Evolutionary conservation across 2,329 filamentous ascomycete genomes (phyloP).

Genomic region (Colletotrichum noveboracense): DNA sequence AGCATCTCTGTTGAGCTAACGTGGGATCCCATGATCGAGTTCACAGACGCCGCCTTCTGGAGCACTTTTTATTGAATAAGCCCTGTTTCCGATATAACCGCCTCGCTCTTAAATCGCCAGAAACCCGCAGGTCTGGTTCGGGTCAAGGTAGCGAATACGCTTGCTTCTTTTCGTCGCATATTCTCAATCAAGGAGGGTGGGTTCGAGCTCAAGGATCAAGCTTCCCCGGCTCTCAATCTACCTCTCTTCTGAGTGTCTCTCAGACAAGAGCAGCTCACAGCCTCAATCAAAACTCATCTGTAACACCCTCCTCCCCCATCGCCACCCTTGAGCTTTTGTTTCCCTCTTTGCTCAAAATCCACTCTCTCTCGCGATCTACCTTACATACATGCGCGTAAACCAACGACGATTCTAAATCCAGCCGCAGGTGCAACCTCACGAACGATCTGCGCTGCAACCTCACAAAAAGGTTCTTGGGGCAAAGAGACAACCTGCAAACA

Average conservation of each 20-base stretch:
- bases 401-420: not conserved
- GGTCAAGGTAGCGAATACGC: not conserved
- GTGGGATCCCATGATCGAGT: not conserved
- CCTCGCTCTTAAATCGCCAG: not conserved
- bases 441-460: not conserved
- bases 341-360: not conserved
- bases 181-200: not conserved
- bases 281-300: conserved; percentile 14
- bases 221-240: not conserved
- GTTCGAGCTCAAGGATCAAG: not conserved
- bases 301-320: not conserved
- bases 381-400: not conserved
- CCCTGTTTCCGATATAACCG: not conserved
- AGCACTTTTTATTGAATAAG: not conserved
- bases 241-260: not conserved
- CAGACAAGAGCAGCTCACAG: not conserved
- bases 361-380: not conserved
- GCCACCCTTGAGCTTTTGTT: not conserved
- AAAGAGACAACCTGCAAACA: not conserved
- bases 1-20: not conserved
- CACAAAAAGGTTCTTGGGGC: fast-evolving
- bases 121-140: not conserved
- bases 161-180: not conserved
- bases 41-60: not conserved
- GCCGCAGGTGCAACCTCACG: not conserved